Percentiles rank a stretch among this genome's conserved stretches.
These are phyloP conservation scores for Lithohypha guttulata DNA, from an alignment of 2,329 filamentous ascomycete species.

Conservation along the genomic window DNA sequence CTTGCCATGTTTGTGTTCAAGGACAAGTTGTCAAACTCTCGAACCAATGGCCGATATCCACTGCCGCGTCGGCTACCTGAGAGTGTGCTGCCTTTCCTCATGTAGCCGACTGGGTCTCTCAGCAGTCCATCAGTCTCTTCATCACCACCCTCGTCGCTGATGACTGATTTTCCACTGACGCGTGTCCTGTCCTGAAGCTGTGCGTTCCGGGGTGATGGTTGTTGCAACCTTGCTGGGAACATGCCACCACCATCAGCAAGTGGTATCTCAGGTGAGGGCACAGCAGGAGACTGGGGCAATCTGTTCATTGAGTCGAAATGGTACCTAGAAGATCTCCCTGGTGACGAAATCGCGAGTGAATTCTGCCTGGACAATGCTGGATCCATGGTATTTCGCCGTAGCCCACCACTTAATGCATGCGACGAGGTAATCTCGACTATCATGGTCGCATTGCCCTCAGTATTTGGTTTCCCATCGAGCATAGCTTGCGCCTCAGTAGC, in stretches of 20 bases:
- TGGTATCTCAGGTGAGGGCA: conserved; percentile 40
- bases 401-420: conserved; percentile 25
- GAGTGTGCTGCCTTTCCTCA: conserved; percentile 53
- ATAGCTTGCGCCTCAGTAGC: conserved; percentile 50
- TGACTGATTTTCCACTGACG: conserved; percentile 51
- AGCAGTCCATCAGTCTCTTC: conserved; percentile 53
- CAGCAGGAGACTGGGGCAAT: conserved; percentile 38
- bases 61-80: conserved; percentile 51
- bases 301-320: conserved; percentile 51
- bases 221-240: conserved; percentile 49
- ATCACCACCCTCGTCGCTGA: conserved; percentile 49
- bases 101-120: conserved; percentile 55
- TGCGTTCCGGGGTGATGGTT: conserved; percentile 48
- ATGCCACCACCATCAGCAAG: conserved; percentile 39
- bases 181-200: conserved; percentile 39
- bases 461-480: conserved; percentile 52
- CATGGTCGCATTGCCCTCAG: conserved; percentile 50
- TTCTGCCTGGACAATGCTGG: conserved; percentile 31
- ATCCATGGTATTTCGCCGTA: conserved; percentile 45
- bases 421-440: conserved; percentile 42
- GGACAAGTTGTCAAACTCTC: conserved; percentile 58
- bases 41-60: conserved; percentile 59
- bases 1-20: conserved; percentile 52
- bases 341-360: conserved; percentile 22
- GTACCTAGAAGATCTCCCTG: conserved; percentile 47